phyloP scores from a whole-genome alignment of 164 flowering plant species.

The Sextonia rubra region DNA sequence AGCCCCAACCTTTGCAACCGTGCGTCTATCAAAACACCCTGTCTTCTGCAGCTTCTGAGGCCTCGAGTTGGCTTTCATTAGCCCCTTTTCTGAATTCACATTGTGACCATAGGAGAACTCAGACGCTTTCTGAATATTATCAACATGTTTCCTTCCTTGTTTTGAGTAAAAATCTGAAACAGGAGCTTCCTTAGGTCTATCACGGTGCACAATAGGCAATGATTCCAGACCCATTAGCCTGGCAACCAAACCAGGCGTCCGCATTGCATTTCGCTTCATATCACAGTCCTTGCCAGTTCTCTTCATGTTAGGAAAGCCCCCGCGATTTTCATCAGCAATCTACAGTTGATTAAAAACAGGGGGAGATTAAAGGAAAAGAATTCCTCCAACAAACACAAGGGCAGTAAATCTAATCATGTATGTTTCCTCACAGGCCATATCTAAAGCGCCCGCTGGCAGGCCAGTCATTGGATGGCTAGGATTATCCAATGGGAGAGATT shows the following conservation, averaged over 20 bases:
- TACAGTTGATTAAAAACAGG: conserved; percentile 12
- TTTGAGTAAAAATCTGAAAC: conserved; percentile 15
- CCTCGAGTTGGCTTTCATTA: conserved; percentile 43
- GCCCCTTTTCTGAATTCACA: conserved; percentile 29
- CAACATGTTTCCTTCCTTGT: conserved; percentile 17
- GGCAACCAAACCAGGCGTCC: conserved; percentile 73
- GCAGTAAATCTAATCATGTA: not conserved
- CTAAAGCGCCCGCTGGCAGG: not conserved
- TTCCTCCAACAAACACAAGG: not conserved
- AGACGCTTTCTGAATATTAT: not conserved
- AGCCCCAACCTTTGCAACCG: conserved; percentile 53
- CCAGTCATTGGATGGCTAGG: not conserved
- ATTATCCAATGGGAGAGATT: not conserved
- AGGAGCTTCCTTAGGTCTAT: conserved; percentile 30
- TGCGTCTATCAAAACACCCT: conserved; percentile 45
- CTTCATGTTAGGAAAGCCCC: conserved; percentile 66
- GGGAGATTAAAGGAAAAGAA: not conserved
- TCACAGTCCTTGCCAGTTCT: conserved; percentile 27
- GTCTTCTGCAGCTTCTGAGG: conserved; percentile 89
- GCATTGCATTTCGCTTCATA: conserved; percentile 39
- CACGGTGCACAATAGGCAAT: conserved; percentile 45
- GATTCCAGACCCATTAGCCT: conserved; percentile 94
- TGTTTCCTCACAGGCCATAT: not conserved
- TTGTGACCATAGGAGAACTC: conserved; percentile 20
- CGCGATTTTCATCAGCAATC: conserved; percentile 88